Evolutionary conservation across 192 early-diverging fungal species (phyloP), one percentile per base, ranked within the genome.

Genomic region (Umbelopsis isabellina): DNA sequence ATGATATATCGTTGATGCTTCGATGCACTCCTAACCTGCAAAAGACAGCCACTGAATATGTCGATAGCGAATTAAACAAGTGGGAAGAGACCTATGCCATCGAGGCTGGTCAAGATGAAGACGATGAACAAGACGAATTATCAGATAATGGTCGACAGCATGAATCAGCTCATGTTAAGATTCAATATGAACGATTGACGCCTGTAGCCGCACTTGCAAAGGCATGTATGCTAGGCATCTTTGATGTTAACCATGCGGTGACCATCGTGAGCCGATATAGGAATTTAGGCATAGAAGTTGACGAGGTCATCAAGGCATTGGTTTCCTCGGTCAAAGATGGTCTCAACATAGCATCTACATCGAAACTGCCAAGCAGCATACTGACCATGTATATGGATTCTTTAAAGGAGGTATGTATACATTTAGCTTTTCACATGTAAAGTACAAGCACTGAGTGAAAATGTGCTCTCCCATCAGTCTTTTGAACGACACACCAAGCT

Each of bases 241-340:
- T 87, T 67, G 71, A 78, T 6, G 77, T 80, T 65, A 55, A 64
- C 1, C 70, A 74, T 69, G 70, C 75, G 0, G 67, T 53, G 0
- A 49, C 65, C 0, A 50, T 87, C 1, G 27, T 85, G 46, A 50
- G 72, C 2, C 75, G 82, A 12, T 83, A 78, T 25, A 79, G 83
- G 2, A 66, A 65, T 6, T 71, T 80, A 35, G 81, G 76, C 1
- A 25, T 23, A 7, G 83, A 83, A 45, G 61, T 83, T 16, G 85
- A 86, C 49, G 80, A 82, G n/a, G 68, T 80, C 13, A 73, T 83
- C 27, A 81, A 79, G 61, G 69, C 73, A 25, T 52, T 86, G 20
- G 52, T 86, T n/a, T 25, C 53, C 3, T 73, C 75, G 25, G 71
- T 84, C 52, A 78, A 84, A 45, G 51, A 73, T n/a, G 72, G 71